Percentiles rank a stretch among this genome's conserved stretches.
Conservation (phyloP, 805 yeast species). For the Saturnispora besseyi region DNA sequence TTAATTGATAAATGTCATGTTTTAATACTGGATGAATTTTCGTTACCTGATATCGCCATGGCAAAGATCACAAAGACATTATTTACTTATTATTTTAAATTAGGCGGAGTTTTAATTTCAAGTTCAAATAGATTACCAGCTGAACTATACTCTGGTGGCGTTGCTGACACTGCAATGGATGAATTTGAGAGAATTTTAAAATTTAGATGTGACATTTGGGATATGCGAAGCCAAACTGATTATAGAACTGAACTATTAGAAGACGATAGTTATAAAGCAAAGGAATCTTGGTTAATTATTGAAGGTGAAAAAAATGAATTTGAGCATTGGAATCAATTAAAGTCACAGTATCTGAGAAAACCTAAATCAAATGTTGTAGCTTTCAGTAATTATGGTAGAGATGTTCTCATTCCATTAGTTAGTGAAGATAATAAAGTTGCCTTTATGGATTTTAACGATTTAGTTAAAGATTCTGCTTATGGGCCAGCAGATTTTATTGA, state of each 20-base stretch:
- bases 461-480: constrained; percentile 43
- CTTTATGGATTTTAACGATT: constrained; percentile 39
- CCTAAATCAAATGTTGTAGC: constrained; percentile 15
- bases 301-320: constrained; percentile 22
- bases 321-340: constrained; percentile 31
- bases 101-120: constrained; percentile 70
- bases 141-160: constrained; percentile 58
- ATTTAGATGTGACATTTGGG: constrained; percentile 49
- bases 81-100: constrained; percentile 58
- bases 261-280: constrained; percentile 13
- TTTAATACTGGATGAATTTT: constrained; percentile 61
- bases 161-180: constrained; percentile 48
- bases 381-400: constrained; percentile 50
- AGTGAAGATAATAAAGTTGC: constrained; percentile 32
- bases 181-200: constrained; percentile 49
- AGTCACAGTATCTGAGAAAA: constrained; percentile 14
- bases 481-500: constrained; percentile 68
- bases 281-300: constrained; percentile 28
- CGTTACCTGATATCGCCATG: constrained; percentile 68
- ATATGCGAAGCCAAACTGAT: constrained; percentile 52
- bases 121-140: constrained; percentile 68
- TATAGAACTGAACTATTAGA: constrained; percentile 36
- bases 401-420: constrained; percentile 36
- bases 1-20: constrained; percentile 51
- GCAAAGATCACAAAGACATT: constrained; percentile 59